Base-by-base conservation (phyloP, 192 early-diverging fungal genomes). In the Phlyctochytrium bullatum region DNA sequence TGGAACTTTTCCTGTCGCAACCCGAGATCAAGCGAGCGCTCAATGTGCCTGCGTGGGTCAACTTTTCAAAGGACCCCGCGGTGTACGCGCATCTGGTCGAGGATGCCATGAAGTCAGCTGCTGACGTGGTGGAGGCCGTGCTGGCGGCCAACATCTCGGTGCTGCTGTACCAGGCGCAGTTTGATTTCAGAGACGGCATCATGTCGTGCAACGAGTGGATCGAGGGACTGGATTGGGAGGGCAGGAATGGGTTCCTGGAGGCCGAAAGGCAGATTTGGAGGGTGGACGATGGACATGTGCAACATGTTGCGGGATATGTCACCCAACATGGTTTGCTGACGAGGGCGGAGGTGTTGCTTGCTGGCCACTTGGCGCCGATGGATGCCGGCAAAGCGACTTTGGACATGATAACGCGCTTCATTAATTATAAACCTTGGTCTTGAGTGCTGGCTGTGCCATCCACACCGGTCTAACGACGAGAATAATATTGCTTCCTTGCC, bases 181-280 rank as follows among this genome's bases (percentile, higher is more conserved):
- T 92, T 76, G 92, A 94, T 77, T 92, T 88, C 68, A 82, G 92
- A 40, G 92, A 94, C 62, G 92, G 88, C 2, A 79, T 89, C 16
- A 67, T 85, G 17, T 85, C 83, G 0, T 86, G 80, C 23, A 86
- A 74, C 14, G 68, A 80, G 47, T 94, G 90, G 89, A 88, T 94
- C 69, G 81, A 87, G 63, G n/a, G 64, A 51, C 33, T 92, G 79
- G 78, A 76, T 64, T 65, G 76, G 83, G 23, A 73, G 69, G 62
- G 85, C 73, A 53, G 72, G 79, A 14, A 76, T 79, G 71, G 69
- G 75, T 76, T 81, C 77, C 65, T 62, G 50, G 54, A 67, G 1
- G 76, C 78, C 0, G 59, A 70, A 2, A 58, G 82, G 14, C 28
- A 31, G 12, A 50, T 77, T 2, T 81, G 83, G 83, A 73, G 59